Evolutionary conservation across 2,329 filamentous ascomycete genomes (phyloP), one percentile per base, ranked within the genome.

Genomic region (Alternaria dauci): DNA sequence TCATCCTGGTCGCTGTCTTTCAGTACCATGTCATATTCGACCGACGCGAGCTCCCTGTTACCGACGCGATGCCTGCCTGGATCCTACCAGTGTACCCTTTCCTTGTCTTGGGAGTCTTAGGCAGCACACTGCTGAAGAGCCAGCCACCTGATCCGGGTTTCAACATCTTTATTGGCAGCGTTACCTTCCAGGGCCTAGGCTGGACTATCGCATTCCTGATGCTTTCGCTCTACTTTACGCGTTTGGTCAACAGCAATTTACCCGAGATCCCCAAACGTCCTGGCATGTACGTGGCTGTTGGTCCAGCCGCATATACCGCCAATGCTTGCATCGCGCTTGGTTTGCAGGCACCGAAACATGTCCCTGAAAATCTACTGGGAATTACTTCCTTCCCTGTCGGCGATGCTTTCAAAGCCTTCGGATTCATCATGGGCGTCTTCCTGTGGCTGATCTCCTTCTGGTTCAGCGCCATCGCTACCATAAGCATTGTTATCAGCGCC

Each of bases 1-100:
- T 69, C 6, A 60, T 64, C 16, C 47, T 72, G 2, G 68, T 71
- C n/a, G 68, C 89, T 74, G 97, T 98, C 91, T 88, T 98, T 69
- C 94, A 98, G 86, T 98, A 98, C 83, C 94, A 98, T 79, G 95
- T 98, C 76, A 91, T 97, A 76, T 98, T 98, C 87, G 94, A 90
- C 81, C 88, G 91, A 75, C 93, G 97, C 71, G 62, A 71, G 44
- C 68, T 81, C 16, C 75, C 72, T 43, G 71, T 80, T 12, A 69
- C 76, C 6, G 77, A 79, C 25, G 79, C 79, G 47, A 76, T 80
- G 39, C 78, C 79, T 0, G 76, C 78, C 0, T 81, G 80, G 79
- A 71, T 75, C 8, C 62, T 77, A 0, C 74, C 74, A 5, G 63
- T 74, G 0, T 72, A 73, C 41, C 64, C 78, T 0, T 71, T 79